Evolutionary conservation across 1,284 basidiomycete species (phyloP), one percentile per base, ranked within the genome.

Genomic region (Malassezia pachydermatis): DNA sequence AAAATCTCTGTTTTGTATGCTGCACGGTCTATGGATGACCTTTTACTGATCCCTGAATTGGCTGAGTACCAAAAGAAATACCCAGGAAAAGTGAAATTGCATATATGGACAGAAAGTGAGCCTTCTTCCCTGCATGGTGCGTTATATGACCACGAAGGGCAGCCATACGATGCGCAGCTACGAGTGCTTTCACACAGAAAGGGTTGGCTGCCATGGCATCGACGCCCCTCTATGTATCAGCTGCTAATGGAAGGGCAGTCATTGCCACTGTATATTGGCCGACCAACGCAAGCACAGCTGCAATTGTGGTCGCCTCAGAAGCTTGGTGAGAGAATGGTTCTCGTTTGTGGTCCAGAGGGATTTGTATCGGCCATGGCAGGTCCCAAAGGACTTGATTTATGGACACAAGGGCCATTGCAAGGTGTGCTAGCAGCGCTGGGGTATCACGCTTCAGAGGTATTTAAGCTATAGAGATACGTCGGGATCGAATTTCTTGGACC

Each of bases 401-500:
- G 36, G 16, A 41, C 44, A 16, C 50, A 52, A 19, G 50, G 50
- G 2, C 25, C 38, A 22, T 22, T 52, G 29, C 22, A 39, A 17
- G 50, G 50, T 16, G 14, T 42, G 3, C 40, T 52, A 14, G 44
- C 39, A 14, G 14, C 11, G 9, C 27, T 42, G 5, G 50, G 50
- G n/a, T 52, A 47, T 39, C 19, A 23, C 10, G 17, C 22, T 10
- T 25, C 22, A 10, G 38, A 52, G 23, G 50, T 52, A 8, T 30
- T 43, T 9, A 52, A 47, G 41, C 22, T 52, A 14, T 52, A 10
- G n/a, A 45, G 32, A 49, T 13, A 11, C 62, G 48, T 10, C 60
- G 52, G 1, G 32, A 24, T 3, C 59, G 50, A 2, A 65, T 55
- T 9, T 20, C 43, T 41, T 57, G 52, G 17, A 67, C 65, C 40